Conservation (phyloP, 805 yeast species). For the Sugiyamaella lignohabitans region DNA sequence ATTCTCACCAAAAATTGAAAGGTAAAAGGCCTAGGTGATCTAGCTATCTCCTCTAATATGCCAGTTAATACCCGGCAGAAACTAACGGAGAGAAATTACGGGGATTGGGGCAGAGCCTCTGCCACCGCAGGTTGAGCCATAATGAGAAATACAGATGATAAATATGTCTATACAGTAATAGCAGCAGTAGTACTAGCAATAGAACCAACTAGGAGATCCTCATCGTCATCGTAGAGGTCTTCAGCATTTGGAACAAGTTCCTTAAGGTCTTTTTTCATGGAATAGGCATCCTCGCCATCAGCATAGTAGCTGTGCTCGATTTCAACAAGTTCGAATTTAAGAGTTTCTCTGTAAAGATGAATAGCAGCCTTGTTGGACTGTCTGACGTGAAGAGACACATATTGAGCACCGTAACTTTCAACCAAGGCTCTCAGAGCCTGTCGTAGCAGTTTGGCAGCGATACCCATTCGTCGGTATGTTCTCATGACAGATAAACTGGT, state of each 20-base stretch:
- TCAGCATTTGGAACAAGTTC: conserved; percentile 4
- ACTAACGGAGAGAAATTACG: too few relatives aligned
- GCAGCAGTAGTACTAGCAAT: conserved; percentile 8
- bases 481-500: conserved; percentile 94
- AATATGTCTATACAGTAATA: not conserved
- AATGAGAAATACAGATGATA: not conserved
- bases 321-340: conserved; percentile 72
- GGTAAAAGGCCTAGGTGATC: too few relatives aligned
- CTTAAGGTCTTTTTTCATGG: conserved; percentile 71
- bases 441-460: conserved; percentile 81
- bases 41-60: too few relatives aligned
- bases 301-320: conserved; percentile 89
- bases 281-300: conserved; percentile 96
- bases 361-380: conserved; percentile 90
- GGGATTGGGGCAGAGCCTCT: not conserved
- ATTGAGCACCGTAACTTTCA: conserved; percentile 74
- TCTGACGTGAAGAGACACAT: conserved; percentile 89
- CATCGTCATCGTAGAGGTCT: conserved; percentile 23
- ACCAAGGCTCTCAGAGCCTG: conserved; percentile 55
- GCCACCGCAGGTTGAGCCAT: not conserved
- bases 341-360: conserved; percentile 80
- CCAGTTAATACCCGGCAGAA: too few relatives aligned
- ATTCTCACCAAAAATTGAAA: too few relatives aligned
- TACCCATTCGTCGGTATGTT: conserved; percentile 89
- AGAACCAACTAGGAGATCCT: conserved; percentile 21